Evolutionary conservation across 768 basidiomycete species (phyloP).

Genomic region (Lyophyllum shimeji): DNA sequence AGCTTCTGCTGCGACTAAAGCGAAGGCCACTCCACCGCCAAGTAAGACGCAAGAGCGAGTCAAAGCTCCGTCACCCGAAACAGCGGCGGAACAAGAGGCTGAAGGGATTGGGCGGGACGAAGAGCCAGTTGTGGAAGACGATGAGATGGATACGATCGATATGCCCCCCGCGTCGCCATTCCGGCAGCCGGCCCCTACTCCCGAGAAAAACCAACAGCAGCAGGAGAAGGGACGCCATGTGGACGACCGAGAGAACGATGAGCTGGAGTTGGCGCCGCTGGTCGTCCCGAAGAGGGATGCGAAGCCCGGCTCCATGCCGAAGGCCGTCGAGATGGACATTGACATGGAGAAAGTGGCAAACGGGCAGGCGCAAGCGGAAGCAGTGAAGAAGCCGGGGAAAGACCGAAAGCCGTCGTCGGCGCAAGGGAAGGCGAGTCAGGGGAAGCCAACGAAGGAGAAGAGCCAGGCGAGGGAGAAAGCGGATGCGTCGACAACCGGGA

Average conservation of each 20-base stretch:
- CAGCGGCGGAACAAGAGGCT: slow-evolving; percentile 2
- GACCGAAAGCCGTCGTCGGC: not conserved
- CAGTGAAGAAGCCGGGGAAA: not conserved
- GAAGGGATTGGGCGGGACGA: not conserved
- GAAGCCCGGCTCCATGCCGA: slow-evolving; percentile 1
- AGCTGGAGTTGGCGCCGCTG: slow-evolving; percentile 10
- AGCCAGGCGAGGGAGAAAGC: slow-evolving; percentile 9
- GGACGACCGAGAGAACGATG: not conserved
- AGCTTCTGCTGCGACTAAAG: not conserved
- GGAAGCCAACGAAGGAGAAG: not conserved
- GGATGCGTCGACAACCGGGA: not conserved
- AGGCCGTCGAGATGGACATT: not conserved
- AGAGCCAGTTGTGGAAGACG: not conserved
- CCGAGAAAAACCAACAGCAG: not conserved
- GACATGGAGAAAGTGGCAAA: slow-evolving; percentile 1
- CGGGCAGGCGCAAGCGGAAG: not conserved
- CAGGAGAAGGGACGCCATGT: not conserved
- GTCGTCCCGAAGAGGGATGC: slow-evolving; percentile 10
- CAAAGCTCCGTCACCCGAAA: slow-evolving; percentile 11
- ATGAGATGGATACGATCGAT: slow-evolving; percentile 3
- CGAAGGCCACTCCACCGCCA: not conserved
- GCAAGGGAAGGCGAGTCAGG: no score
- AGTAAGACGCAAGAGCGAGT: slow-evolving; percentile 15
- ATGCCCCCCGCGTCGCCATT: not conserved
- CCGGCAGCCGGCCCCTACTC: not conserved